phyloP scores from a whole-genome alignment of 2,329 filamentous ascomycete species.

The Dactylellina parvicollis region DNA sequence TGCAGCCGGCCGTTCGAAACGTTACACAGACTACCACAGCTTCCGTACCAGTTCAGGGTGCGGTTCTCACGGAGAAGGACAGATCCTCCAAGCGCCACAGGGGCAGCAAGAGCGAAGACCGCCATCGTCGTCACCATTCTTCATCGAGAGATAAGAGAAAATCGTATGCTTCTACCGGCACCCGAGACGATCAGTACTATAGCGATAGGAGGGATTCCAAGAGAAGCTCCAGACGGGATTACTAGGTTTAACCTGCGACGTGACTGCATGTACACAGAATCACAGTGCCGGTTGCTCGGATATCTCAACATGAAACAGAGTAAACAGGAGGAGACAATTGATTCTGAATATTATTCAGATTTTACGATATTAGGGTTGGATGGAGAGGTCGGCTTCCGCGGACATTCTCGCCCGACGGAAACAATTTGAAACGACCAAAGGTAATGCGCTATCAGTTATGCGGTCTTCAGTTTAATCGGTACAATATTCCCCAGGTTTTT shows the following conservation, averaged over 20 bases:
- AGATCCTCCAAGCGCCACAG: constrained; percentile 28
- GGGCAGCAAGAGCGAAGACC: constrained; percentile 33
- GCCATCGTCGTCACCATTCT: constrained; percentile 24
- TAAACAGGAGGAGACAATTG: too few relatives aligned
- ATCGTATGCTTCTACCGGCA: constrained; percentile 36
- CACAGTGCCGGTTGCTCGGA: too few relatives aligned
- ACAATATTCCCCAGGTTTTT: too few relatives aligned
- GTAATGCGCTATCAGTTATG: too few relatives aligned
- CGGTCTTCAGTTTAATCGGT: too few relatives aligned
- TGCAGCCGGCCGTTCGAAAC: constrained; percentile 40
- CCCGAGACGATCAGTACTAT: constrained; percentile 37
- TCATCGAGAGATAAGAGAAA: constrained; percentile 30
- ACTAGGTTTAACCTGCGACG: constrained; percentile 5
- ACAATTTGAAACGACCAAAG: too few relatives aligned
- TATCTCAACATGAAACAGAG: too few relatives aligned
- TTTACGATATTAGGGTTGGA: too few relatives aligned
- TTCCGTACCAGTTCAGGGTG: constrained; percentile 31
- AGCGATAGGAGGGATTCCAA: constrained; percentile 32
- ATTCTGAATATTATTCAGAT: too few relatives aligned
- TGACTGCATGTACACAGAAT: too few relatives aligned
- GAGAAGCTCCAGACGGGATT: constrained; percentile 26
- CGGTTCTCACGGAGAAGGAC: constrained; percentile 36
- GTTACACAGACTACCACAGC: constrained; percentile 46
- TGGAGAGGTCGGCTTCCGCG: too few relatives aligned
- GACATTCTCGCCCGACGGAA: too few relatives aligned